These are phyloP conservation scores for Whalleya microplaca DNA, from an alignment of 2,329 filamentous ascomycete species.

Conservation along the genomic window DNA sequence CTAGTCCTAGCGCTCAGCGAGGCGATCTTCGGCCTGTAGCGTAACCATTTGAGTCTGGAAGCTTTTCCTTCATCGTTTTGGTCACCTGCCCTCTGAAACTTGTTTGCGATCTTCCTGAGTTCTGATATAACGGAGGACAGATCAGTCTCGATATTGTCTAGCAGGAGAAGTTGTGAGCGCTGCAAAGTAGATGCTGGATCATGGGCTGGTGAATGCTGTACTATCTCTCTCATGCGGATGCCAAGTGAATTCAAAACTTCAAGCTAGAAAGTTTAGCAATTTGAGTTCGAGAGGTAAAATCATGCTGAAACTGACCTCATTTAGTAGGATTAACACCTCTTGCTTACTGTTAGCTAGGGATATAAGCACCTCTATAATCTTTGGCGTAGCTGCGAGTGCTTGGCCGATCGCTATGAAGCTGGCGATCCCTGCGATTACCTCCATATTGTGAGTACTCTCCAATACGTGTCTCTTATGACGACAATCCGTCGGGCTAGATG, in stretches of 20 bases:
- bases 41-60: constrained; percentile 1
- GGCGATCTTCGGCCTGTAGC: neutral
- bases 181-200: neutral
- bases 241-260: neutral
- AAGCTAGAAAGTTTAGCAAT: neutral
- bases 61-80: neutral
- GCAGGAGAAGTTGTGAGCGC: too few relatives aligned
- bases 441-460: constrained; percentile 1
- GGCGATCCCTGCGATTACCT: neutral
- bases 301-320: constrained; percentile 1
- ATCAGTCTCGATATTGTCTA: neutral
- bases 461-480: neutral
- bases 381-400: constrained; percentile 11
- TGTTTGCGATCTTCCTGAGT: neutral
- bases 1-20: neutral
- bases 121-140: neutral
- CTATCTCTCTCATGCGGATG: neutral
- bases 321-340: constrained; percentile 5
- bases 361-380: constrained; percentile 2
- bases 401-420: constrained; percentile 12
- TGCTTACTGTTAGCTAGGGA: neutral
- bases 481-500: too few relatives aligned
- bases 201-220: neutral
- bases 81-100: neutral
- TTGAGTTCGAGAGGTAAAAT: neutral